Base-by-base conservation (phyloP, 306 rosid genomes). In the Citrullus amarus region DNA sequence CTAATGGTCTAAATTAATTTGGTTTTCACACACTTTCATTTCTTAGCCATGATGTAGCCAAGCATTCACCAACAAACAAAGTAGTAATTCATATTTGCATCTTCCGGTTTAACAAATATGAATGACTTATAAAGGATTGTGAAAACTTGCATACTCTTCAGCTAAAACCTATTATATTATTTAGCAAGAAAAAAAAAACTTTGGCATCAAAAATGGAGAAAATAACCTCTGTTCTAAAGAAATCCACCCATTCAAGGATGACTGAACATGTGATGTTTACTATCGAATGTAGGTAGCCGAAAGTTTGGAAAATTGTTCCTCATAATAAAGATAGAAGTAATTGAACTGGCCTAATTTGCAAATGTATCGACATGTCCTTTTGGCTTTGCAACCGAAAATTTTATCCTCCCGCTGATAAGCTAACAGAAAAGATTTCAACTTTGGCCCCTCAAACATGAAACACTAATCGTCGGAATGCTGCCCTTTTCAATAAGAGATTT, bases 401-500 rank as follows among this genome's bases (percentile, higher is more conserved):
- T 46, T 16, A 25, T 44, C 39, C 20, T 44, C 38, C 75, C 39
- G 25, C 25, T 44, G 20, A 25, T 48, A 25, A 71, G 54, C 4
- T 44, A 2, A 50, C 14, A 71, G 41, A 71, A 71, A 25, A 48
- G 15, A 6, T 59, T 44, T 71, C 41, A 48, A 46, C 58, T 71
- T 48, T 58, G 7, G 25, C 57, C 57, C 28, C 34, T 56, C 62
- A 78, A 59, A 43, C 72, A 75, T 79, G 80, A 82, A 77, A 70
- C 32, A 59, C 38, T 15, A 17, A 85, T 79, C 22, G 78, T 39
- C 9, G 93, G 91, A 73, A 92, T 79, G 79, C 84, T 85, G 1
- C 88, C 92, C 77, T 86, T 87, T 79, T 75, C 90, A 74, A 72
- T 79, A 39, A 92, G 87, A 69, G 48, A 69, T 67, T 80, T 84